Base-by-base conservation (phyloP, 805 yeast species). In the Pichia californica region DNA sequence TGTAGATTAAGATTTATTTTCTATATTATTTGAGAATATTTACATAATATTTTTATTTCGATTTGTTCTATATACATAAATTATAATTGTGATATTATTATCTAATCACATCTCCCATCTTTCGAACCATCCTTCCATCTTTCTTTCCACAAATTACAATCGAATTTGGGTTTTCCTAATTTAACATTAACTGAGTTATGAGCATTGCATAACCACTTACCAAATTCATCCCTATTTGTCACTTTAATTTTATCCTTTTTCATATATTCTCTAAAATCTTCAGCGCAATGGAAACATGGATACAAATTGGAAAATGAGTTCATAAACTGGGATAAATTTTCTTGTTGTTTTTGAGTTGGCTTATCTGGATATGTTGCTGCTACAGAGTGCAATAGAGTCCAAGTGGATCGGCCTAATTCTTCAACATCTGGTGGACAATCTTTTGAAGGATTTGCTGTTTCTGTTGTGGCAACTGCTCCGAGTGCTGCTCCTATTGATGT, bases 51-150 rank as follows among this genome's bases (percentile, higher is more conserved):
- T n/a, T n/a, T n/a, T n/a, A n/a, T n/a, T n/a, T n/a, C n/a, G n/a
- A n/a, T n/a, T n/a, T 21, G 8, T 21, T 21, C 25, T 21, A 21
- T 21, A 21, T 21, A 21, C 25, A 21, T 6, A 21, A 6, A 21
- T 21, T n/a, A n/a, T n/a, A n/a, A n/a, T n/a, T n/a, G n/a, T n/a
- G n/a, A n/a, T n/a, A n/a, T n/a, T n/a, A n/a, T n/a, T n/a, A 21
- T 21, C 8, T 25, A 49, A 32, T 49, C 76, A 51, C 78, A 73
- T 20, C 70, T 60, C 2, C 77, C 77, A 52, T 75, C 79, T 30
- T 83, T 83, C 96, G 96, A 88, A 0, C 97, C 97, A 54, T 87
- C 95, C 52, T 75, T 80, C 99, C 99, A 91, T 58, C 99, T 79
- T 55, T 84, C 78, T 59, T 81, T 81, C 99, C 99, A 93, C 50